These are phyloP conservation scores for Blastocystis sp. DNA, from an alignment of 352 stramenopile species.

Conservation along the genomic window DNA sequence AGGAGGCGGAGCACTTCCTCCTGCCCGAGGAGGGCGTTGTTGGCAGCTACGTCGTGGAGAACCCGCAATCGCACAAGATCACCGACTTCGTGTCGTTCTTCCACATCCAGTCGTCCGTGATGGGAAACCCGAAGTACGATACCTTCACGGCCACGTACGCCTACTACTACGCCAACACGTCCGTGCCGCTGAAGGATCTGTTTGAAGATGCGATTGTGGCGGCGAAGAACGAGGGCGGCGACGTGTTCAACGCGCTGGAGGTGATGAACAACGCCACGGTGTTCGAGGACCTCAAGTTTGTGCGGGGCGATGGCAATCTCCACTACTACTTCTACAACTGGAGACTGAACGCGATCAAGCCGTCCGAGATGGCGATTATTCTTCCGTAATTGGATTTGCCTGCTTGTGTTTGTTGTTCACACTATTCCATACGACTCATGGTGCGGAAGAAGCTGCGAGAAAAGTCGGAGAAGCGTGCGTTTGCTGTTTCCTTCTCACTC, in stretches of 20 bases:
- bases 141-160: slow-evolving; percentile 95
- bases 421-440: not conserved
- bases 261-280: slow-evolving; percentile 85
- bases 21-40: slow-evolving; percentile 89
- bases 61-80: slow-evolving; percentile 76
- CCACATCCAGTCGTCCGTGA: slow-evolving; percentile 91
- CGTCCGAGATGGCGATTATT: slow-evolving; percentile 84
- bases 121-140: slow-evolving; percentile 88
- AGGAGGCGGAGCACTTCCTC: slow-evolving; percentile 94
- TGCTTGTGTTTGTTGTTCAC: not conserved
- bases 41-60: slow-evolving; percentile 83
- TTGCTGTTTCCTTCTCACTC: not conserved
- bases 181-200: slow-evolving; percentile 75
- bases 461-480: slow-evolving; percentile 44
- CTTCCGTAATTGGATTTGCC: slow-evolving; percentile 76
- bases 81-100: slow-evolving; percentile 94
- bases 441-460: slow-evolving; percentile 62
- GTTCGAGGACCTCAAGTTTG: slow-evolving; percentile 85
- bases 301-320: slow-evolving; percentile 84
- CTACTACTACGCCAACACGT: slow-evolving; percentile 91
- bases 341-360: slow-evolving; percentile 79
- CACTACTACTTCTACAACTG: slow-evolving; percentile 94
- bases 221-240: slow-evolving; percentile 77
- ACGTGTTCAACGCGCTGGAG: slow-evolving; percentile 90
- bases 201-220: slow-evolving; percentile 84